Percentiles rank a stretch among this genome's conserved stretches.
Evolutionary conservation across 768 basidiomycete genomes (phyloP).

Genomic region (Tricholoma saponaceum): DNA sequence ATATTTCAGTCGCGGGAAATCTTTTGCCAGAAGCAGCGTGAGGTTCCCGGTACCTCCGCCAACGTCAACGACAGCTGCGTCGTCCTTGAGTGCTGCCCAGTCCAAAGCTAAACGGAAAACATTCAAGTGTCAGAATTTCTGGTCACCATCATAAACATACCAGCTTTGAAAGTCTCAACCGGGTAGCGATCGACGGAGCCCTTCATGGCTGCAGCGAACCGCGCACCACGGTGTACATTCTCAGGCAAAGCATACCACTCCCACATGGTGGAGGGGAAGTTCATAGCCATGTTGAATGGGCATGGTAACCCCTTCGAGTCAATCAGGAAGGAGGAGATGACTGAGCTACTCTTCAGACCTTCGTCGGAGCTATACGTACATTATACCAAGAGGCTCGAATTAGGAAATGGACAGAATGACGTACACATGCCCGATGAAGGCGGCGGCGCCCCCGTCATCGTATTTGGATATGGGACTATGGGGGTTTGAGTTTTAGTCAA

Average conservation of each 20-base stretch:
- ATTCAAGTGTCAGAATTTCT: background rate
- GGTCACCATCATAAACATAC: too few relatives aligned
- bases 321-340: slow-evolving; percentile 15
- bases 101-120: slow-evolving; percentile 13
- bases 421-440: slow-evolving; percentile 15
- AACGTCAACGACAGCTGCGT: slow-evolving; percentile 26
- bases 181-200: slow-evolving; percentile 17
- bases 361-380: slow-evolving; percentile 19
- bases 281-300: slow-evolving; percentile 22
- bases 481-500: background rate
- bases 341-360: slow-evolving; percentile 12
- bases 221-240: slow-evolving; percentile 21
- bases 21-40: slow-evolving; percentile 24
- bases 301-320: slow-evolving; percentile 13
- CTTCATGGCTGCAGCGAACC: slow-evolving; percentile 26
- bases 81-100: slow-evolving; percentile 12
- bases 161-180: slow-evolving; percentile 14
- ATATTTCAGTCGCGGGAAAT: slow-evolving; percentile 26
- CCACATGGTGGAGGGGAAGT: slow-evolving; percentile 20
- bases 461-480: slow-evolving; percentile 15
- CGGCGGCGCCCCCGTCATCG: slow-evolving; percentile 14
- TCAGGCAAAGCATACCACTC: slow-evolving; percentile 29
- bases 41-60: slow-evolving; percentile 32
- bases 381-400: background rate
- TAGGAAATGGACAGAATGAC: background rate